phyloP scores from a whole-genome alignment of 257 asterid species.

The Rehmannia glutinosa region DNA sequence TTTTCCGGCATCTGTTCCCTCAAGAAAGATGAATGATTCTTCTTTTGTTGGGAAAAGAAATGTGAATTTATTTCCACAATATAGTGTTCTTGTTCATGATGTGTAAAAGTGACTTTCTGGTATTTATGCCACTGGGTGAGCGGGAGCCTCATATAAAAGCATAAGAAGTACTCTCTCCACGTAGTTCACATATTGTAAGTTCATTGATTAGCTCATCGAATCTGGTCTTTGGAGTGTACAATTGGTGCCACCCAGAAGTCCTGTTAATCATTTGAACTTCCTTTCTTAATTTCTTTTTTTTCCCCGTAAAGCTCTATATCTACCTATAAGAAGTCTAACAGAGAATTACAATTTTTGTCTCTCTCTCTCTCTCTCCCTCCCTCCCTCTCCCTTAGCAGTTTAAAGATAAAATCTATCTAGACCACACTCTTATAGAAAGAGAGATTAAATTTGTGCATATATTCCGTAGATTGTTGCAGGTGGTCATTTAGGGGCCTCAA shows the following conservation, averaged over 20 bases:
- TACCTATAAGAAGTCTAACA: background rate
- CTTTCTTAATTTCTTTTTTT: background rate
- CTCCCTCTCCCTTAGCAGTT: background rate
- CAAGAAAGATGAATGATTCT: background rate
- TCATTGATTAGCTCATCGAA: background rate
- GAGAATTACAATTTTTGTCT: no score
- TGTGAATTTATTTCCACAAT: conserved; percentile 1
- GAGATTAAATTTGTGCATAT: background rate
- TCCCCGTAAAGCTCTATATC: background rate
- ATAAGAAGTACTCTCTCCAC: background rate
- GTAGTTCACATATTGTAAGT: background rate
- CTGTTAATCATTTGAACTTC: background rate
- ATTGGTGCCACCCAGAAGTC: background rate
- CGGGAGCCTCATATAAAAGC: background rate
- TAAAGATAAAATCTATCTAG: background rate
- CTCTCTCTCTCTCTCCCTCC: background rate
- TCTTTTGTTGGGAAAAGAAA: background rate
- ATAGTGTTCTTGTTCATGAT: background rate
- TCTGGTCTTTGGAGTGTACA: background rate
- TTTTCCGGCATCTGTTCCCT: background rate
- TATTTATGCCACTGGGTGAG: background rate
- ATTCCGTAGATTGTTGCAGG: background rate
- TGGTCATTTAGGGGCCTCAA: background rate
- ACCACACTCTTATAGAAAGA: background rate
- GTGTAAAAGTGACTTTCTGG: background rate